Evolutionary conservation across 768 basidiomycete species (phyloP).

Genomic region (Naganishia friedmannii): DNA sequence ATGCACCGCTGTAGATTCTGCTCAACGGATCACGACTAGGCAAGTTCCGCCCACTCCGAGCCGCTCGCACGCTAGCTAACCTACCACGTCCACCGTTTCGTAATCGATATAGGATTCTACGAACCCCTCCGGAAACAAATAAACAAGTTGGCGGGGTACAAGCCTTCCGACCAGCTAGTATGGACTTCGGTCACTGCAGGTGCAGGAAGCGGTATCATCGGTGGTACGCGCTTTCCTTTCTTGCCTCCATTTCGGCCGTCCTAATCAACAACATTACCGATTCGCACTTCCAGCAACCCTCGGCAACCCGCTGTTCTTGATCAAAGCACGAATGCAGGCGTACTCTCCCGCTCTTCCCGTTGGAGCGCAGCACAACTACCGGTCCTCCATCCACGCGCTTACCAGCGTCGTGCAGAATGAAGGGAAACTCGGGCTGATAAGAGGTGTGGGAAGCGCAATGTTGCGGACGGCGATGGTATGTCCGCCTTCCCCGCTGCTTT

Average conservation of each 20-base stretch:
- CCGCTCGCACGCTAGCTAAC: slow-evolving; percentile 16
- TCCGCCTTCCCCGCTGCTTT: not conserved
- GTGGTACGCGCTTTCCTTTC: slow-evolving; percentile 60
- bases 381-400: slow-evolving; percentile 75
- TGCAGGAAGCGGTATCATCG: slow-evolving; percentile 82
- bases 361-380: slow-evolving; percentile 90
- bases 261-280: not conserved
- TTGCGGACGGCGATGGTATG: slow-evolving; percentile 82
- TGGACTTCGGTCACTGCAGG: slow-evolving; percentile 80
- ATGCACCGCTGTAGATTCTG: slow-evolving; percentile 62
- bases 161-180: slow-evolving; percentile 65
- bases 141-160: slow-evolving; percentile 67
- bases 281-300: slow-evolving; percentile 38
- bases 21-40: slow-evolving; percentile 80
- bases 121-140: slow-evolving; percentile 76
- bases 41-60: not conserved
- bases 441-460: slow-evolving; percentile 90
- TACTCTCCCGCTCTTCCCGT: slow-evolving; percentile 93
- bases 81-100: slow-evolving; percentile 52
- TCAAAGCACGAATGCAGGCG: slow-evolving; percentile 99
- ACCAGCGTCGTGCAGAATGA: slow-evolving; percentile 74
- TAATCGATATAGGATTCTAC: slow-evolving; percentile 67
- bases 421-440: slow-evolving; percentile 71
- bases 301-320: slow-evolving; percentile 62
- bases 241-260: not conserved